Evolutionary conservation across 371 early-diverging fungal species (phyloP).

Genomic region (Chytridium lagenaria): DNA sequence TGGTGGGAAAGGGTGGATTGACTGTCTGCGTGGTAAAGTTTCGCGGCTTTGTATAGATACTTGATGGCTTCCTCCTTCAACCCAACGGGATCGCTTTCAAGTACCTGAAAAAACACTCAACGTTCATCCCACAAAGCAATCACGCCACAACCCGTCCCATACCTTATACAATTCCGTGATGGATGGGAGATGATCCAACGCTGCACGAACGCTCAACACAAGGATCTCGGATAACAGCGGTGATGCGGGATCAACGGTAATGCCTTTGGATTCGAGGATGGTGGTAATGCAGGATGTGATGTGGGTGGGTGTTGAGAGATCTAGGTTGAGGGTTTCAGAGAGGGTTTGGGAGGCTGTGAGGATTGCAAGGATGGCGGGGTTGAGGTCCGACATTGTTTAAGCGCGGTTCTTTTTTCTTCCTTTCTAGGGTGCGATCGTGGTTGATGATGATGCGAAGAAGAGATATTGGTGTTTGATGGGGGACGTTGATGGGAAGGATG

Average conservation of each 20-base stretch:
- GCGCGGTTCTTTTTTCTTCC: neutral
- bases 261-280: neutral
- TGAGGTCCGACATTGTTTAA: neutral
- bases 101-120: too few species aligned
- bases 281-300: neutral
- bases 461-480: too few species aligned
- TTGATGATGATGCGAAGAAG: too few species aligned
- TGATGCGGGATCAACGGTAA: neutral
- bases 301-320: neutral
- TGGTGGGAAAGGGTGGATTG: neutral
- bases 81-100: neutral
- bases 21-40: slow-evolving; percentile 12
- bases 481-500: too few species aligned
- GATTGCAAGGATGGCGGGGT: neutral
- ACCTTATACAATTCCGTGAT: neutral
- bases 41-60: neutral
- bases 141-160: too few species aligned
- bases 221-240: neutral
- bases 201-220: slow-evolving; percentile 5
- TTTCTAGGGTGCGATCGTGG: neutral
- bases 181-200: neutral
- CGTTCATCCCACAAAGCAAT: too few species aligned
- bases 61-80: neutral
- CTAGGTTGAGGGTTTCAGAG: neutral
- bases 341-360: neutral